Evolutionary conservation across 768 basidiomycete species (phyloP).

Genomic region (Rhodosporidiobolus odoratus): DNA sequence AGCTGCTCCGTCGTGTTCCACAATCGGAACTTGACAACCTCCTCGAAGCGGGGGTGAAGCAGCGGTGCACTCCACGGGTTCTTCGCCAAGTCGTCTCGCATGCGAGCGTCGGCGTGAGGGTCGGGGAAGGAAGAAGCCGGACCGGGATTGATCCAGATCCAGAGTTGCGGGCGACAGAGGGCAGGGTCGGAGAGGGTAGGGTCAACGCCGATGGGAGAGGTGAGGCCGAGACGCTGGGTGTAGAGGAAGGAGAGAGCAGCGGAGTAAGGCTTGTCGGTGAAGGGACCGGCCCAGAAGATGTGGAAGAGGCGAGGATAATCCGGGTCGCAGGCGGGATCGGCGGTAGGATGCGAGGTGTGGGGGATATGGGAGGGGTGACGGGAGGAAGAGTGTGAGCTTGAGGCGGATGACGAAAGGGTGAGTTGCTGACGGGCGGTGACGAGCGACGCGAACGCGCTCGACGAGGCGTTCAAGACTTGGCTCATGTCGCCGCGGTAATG

Average conservation of each 20-base stretch:
- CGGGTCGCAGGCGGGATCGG: conserved; percentile 69
- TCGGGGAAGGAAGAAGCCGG: conserved; percentile 86
- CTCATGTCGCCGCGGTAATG: conserved; percentile 15
- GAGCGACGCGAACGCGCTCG: conserved; percentile 16
- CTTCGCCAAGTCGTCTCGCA: conserved; percentile 67
- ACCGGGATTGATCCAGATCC: conserved; percentile 99
- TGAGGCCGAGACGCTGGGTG: conserved; percentile 83
- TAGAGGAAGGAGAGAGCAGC: conserved; percentile 90
- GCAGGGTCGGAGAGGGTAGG: conserved; percentile 47
- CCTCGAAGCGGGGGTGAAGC: conserved; percentile 83
- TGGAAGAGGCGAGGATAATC: conserved; percentile 86
- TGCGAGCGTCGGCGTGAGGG: conserved; percentile 69
- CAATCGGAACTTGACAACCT: conserved; percentile 86
- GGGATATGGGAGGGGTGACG: conserved; percentile 48
- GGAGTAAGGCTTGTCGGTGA: conserved; percentile 97
- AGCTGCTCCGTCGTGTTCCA: conserved; percentile 99
- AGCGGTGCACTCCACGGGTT: conserved; percentile 96
- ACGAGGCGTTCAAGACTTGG: conserved; percentile 16
- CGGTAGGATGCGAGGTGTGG: conserved; percentile 50
- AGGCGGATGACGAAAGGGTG: conserved; percentile 10
- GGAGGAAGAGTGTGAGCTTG: conserved; percentile 51
- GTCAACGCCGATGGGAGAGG: conserved; percentile 17
- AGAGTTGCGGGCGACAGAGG: conserved; percentile 84
- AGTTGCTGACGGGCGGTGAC: conserved; percentile 14
- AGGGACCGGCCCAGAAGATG: conserved; percentile 98